Evolutionary conservation across 495 filamentous ascomycete genomes (phyloP).

Genomic region (Lepidopterella palustris): DNA sequence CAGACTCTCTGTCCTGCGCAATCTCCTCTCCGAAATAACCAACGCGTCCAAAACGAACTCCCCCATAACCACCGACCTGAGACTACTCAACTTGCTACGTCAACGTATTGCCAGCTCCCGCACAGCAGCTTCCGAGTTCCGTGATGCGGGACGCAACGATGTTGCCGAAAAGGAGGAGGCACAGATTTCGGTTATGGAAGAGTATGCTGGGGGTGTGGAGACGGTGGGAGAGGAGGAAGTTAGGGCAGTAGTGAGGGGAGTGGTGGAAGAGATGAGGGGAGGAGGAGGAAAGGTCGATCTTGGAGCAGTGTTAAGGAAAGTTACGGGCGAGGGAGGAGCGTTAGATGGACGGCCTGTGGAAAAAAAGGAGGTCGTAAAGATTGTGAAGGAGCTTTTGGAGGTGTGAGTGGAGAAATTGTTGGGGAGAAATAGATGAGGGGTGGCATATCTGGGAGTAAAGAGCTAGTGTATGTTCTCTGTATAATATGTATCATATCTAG

Average conservation of each 20-base stretch:
- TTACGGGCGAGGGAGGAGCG: constrained; percentile 44
- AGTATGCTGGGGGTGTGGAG: constrained; percentile 50
- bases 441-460: too few species aligned
- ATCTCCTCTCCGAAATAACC: constrained; percentile 56
- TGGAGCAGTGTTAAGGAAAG: constrained; percentile 44
- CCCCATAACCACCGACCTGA: constrained; percentile 52
- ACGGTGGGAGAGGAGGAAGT: constrained; percentile 45
- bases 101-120: constrained; percentile 47
- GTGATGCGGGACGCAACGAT: constrained; percentile 46
- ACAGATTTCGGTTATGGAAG: constrained; percentile 50
- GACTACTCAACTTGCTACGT: constrained; percentile 52
- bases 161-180: constrained; percentile 53
- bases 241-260: constrained; percentile 38
- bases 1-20: constrained; percentile 52
- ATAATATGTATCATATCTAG: too few species aligned
- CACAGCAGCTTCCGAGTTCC: constrained; percentile 49
- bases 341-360: constrained; percentile 52
- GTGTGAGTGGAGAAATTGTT: neutral
- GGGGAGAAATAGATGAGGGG: neutral
- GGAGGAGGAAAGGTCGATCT: constrained; percentile 40
- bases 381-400: constrained; percentile 37
- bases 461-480: too few species aligned
- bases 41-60: constrained; percentile 54
- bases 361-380: constrained; percentile 42
- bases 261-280: constrained; percentile 41